Evolutionary conservation across 108 stramenopile species (phyloP).

Genomic region (Licmophora abbreviata): DNA sequence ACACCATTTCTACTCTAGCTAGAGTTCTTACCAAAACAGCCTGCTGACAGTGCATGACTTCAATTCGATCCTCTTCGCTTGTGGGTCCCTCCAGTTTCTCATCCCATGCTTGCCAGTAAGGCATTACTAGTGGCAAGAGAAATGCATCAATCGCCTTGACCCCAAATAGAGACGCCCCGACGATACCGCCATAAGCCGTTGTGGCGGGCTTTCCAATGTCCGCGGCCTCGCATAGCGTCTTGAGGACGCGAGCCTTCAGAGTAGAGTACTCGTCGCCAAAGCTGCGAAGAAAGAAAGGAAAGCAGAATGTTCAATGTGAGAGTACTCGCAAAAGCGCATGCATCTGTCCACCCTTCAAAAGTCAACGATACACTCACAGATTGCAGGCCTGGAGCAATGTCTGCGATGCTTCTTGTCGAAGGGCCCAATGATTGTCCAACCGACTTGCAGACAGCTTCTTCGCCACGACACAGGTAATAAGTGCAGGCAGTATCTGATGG

Average conservation of each 20-base stretch:
- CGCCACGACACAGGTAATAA: constrained; percentile 77
- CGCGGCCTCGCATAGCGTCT: constrained; percentile 40
- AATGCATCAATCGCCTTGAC: constrained; percentile 73
- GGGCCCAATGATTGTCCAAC: constrained; percentile 55
- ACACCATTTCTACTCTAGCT: not conserved
- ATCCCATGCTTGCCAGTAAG: constrained; percentile 68
- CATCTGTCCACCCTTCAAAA: constrained; percentile 7
- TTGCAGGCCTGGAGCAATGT: constrained; percentile 56
- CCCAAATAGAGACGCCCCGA: constrained; percentile 71
- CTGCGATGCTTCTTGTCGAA: constrained; percentile 57
- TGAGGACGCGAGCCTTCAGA: constrained; percentile 60
- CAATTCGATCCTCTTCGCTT: constrained; percentile 29
- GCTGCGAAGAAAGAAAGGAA: too few species aligned
- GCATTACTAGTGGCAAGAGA: constrained; percentile 51
- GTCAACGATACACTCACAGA: constrained; percentile 22
- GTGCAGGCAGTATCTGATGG: constrained; percentile 71
- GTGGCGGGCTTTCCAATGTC: constrained; percentile 27
- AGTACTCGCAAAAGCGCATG: too few species aligned
- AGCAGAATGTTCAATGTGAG: not conserved
- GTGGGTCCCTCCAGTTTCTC: constrained; percentile 12
- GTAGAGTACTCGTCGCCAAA: constrained; percentile 72
- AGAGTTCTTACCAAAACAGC: constrained; percentile 49
- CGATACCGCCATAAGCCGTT: constrained; percentile 74
- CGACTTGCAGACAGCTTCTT: constrained; percentile 35
- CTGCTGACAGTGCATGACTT: constrained; percentile 64